Base-by-base conservation (phyloP, 164 flowering plant species). In the Vitis amurensis region DNA sequence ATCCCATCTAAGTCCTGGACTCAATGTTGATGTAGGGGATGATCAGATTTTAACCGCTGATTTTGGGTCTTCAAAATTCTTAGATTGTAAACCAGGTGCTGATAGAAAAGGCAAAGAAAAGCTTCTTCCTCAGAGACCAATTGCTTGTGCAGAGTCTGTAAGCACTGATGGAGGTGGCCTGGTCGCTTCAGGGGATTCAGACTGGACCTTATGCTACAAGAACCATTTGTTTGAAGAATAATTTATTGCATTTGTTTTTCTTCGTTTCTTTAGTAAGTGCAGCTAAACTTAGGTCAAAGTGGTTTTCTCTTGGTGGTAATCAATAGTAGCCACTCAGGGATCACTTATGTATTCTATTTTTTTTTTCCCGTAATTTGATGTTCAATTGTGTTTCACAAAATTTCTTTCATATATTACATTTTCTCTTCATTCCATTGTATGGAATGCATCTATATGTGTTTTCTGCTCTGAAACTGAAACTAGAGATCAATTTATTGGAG, bases 91-190 rank as follows among this genome's bases (percentile, higher is more conserved):
- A 65, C 62, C 55, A 4, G 59, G 8, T 50, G 37, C 49, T 66
- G 62, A 68, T 14, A 68, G 55, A 13, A 76, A 81, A 69, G 55
- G 29, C 19, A 68, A 80, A 52, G 81, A 56, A 27, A 72, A 16
- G 12, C n/a, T 59, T 69, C 75, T 77, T 63, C 44, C 72, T 63
- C 66, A 65, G 49, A 55, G 19, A 65, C 27, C 73, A 51, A 74
- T 30, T 72, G n/a, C 82, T 1, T 86, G 85, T 70, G 87, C 93
- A 47, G 97, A 90, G 68, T 92, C 97, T 59, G 88, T 87, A 63
- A 84, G 86, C 80, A 84, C 86, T 8, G 91, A 89, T 50, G 93
- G 86, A 47, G 88, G 91, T 17, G 80, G 84, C 14, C 78, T 86
- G 52, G 63, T 79, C 58, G 79, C 88, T 63, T 88, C 96, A 8